These are phyloP conservation scores for Arthrocladium fulminans DNA, from an alignment of 2,329 filamentous ascomycete species.

Conservation along the genomic window DNA sequence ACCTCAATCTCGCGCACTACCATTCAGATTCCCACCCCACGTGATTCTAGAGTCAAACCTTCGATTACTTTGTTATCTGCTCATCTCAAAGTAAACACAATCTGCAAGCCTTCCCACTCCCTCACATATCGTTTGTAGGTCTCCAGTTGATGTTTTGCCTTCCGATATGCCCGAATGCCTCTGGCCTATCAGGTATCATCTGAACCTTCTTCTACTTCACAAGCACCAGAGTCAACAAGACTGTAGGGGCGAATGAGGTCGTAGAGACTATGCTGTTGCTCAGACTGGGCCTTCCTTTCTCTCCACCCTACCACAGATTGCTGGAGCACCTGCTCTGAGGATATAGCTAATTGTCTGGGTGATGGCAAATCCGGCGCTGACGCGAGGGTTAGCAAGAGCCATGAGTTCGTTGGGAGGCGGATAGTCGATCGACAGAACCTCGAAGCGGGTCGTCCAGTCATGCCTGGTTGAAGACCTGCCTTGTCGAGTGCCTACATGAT, in stretches of 20 bases:
- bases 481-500: slow-evolving; percentile 77
- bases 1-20: too few relatives aligned
- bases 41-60: too few relatives aligned
- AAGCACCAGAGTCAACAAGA: slow-evolving; percentile 54
- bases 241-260: slow-evolving; percentile 56
- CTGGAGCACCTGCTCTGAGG: slow-evolving; percentile 59
- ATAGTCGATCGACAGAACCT: slow-evolving; percentile 32
- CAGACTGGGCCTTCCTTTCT: slow-evolving; percentile 58
- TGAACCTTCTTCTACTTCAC: slow-evolving; percentile 57
- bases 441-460: slow-evolving; percentile 49
- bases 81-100: slow-evolving; percentile 65
- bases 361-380: slow-evolving; percentile 61
- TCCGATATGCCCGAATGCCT: slow-evolving; percentile 5
- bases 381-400: slow-evolving; percentile 68
- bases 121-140: slow-evolving; percentile 62
- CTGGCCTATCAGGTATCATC: slow-evolving; percentile 49
- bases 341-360: slow-evolving; percentile 63
- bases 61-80: too few relatives aligned
- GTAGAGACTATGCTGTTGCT: slow-evolving; percentile 61
- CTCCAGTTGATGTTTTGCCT: slow-evolving; percentile 42
- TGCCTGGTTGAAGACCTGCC: slow-evolving; percentile 66
- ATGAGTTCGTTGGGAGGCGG: slow-evolving; percentile 50
- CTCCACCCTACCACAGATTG: slow-evolving; percentile 58
- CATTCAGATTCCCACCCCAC: too few relatives aligned
- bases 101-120: slow-evolving; percentile 57